Base-by-base conservation (phyloP, 345 rosid species). In the Draba incana region DNA sequence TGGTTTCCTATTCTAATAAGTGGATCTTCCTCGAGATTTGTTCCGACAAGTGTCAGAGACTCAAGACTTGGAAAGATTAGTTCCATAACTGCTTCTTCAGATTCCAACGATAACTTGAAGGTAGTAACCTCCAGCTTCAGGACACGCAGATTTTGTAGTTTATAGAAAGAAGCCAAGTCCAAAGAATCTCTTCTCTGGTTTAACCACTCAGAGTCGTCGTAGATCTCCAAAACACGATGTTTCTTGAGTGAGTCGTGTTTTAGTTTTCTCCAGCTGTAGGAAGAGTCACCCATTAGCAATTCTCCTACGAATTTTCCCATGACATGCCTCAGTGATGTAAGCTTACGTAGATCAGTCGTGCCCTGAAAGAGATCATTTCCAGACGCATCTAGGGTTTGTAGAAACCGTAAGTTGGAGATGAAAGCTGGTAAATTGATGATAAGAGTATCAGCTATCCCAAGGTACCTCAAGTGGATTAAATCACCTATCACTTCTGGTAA, bases 331-430 rank as follows among this genome's bases (percentile, higher is more conserved):
- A 58, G 43, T 58, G 73, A 58, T 48, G 66, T 30, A 14, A 69
- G 42, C 43, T 49, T 10, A 13, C 62, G 1, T 2, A 66, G 45
- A 55, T 55, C 45, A 5, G n/a, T n/a, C n/a, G n/a, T n/a, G n/a
- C n/a, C n/a, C n/a, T n/a, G n/a, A n/a, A n/a, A n/a, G n/a, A n/a
- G n/a, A n/a, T n/a, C n/a, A n/a, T n/a, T n/a, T n/a, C n/a, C n/a
- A n/a, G n/a, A n/a, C n/a, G n/a, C n/a, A n/a, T 69, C 58, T 7
- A 69, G 58, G 2, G 74, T 69, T 6, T 69, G 59, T 11, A 69
- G 35, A 59, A 49, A 49, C 14, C 35, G 15, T 28, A 49, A 28
- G 2, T 59, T 59, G 42, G 66, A 69, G 24, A 59, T 38, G 0
- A 1, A 30, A 12, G n/a, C 5, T 39, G 66, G 50, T 15, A 47